Conservation (phyloP, 176 grass and related monocot genomes). For the Triticum monococcum region DNA sequence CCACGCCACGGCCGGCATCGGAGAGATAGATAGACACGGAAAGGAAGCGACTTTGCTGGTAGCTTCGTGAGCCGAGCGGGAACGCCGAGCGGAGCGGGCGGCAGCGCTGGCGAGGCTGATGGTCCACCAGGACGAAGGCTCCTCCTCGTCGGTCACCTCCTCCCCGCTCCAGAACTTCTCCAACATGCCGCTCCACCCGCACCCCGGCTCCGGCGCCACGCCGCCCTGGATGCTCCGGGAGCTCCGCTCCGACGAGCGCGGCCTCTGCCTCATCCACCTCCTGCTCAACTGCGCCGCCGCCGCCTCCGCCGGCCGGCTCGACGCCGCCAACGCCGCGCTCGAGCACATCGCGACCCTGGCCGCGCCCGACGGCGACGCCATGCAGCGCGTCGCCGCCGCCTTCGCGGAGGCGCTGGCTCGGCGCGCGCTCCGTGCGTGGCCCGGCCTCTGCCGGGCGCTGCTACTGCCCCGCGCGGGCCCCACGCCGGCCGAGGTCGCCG, state of each 20-base stretch:
- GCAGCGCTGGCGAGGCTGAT: slow-evolving; percentile 43
- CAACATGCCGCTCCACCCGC: slow-evolving; percentile 61
- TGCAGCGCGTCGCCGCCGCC: slow-evolving; percentile 80
- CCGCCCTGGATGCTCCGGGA: slow-evolving; percentile 50
- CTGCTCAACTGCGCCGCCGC: slow-evolving; percentile 83
- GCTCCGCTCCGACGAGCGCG: slow-evolving; percentile 85
- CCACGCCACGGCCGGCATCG: background rate
- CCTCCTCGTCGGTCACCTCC: slow-evolving; percentile 71
- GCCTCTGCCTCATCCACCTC: slow-evolving; percentile 90
- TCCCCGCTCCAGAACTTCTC: slow-evolving; percentile 82
- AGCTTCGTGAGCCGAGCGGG: no score
- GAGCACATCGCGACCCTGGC: slow-evolving; percentile 72
- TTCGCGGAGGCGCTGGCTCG: slow-evolving; percentile 74
- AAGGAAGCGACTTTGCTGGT: background rate
- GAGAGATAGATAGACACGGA: background rate
- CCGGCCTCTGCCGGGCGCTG: slow-evolving; percentile 64
- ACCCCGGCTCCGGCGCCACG: background rate
- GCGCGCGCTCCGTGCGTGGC: slow-evolving; percentile 66
- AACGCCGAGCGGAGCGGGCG: no score
- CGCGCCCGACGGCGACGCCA: slow-evolving; percentile 76
- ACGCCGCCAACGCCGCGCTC: slow-evolving; percentile 68
- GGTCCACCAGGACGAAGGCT: slow-evolving; percentile 71
- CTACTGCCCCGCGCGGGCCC: slow-evolving; percentile 23
- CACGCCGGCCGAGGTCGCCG: slow-evolving; percentile 26
- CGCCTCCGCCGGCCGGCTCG: slow-evolving; percentile 39